Base-by-base conservation (phyloP, 164 flowering plant species). In the Chloranthus sessilifolius region DNA sequence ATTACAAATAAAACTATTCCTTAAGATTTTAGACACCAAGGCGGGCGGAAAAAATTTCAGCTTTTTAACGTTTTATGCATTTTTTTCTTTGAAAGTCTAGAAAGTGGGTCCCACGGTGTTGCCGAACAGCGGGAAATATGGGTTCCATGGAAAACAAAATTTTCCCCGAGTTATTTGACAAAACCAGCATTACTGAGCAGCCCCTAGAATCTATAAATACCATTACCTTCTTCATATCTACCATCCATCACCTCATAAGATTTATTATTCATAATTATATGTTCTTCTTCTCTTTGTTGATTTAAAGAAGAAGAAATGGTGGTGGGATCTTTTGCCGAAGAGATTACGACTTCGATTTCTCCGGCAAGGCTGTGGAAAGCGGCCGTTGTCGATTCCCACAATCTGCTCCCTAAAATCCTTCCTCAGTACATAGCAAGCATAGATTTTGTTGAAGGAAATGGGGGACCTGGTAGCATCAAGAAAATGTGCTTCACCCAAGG, bases 381-480 rank as follows among this genome's bases (percentile, higher is more conserved):
- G 2, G 25, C 22, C 0, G 17, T 47, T 1, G 40, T 47, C 10
- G 58, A 60, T 29, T 28, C 47, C 1, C 58, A 60, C 47, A 41
- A 35, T 16, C 21, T 60, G 15, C 17, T 53, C 17, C 64, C 64
- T 22, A 60, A 53, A 39, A 36, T 61, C 7, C 24, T 52, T 3
- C 59, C 65, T 33, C 38, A 61, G 20, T 39, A 17, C 23, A 47
- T 61, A 39, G 30, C 56, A 26, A 61, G 65, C 30, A 35, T 61
- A 1, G 59, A 47, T 8, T 3, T 53, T 21, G 27, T 48, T 55
- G 50, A 48, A 50, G 65, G 65, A 30, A 38, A 61, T 29, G 65
- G 65, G 9, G 65, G 65, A n/a, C 55, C 31, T 31, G 59, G 55
- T 15, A 55, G 53, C 45, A 27, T 55, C 55, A 55, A 42, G 15